These are phyloP conservation scores for Parastagonospora nodorum DNA, from an alignment of 2,329 filamentous ascomycete genomes.

Conservation along the genomic window DNA sequence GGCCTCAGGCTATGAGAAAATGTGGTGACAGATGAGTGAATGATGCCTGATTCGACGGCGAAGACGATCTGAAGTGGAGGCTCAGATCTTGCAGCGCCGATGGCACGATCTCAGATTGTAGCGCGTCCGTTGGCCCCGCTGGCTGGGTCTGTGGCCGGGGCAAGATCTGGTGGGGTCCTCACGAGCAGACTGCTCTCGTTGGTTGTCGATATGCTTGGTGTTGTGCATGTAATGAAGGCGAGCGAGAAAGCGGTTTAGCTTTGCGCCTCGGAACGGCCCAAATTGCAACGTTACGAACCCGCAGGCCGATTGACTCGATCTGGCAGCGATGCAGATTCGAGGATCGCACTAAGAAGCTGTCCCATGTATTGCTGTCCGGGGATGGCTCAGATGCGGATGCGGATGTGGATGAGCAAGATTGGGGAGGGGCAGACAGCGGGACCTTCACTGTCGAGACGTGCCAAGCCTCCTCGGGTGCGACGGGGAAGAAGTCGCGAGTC, in stretches of 20 bases:
- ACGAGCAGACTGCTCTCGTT: too few species aligned
- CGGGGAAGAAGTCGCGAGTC: constrained; percentile 19
- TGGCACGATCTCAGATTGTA: constrained; percentile 1
- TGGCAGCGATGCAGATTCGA: too few species aligned
- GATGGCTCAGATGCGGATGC: background rate
- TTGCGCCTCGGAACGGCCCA: too few species aligned
- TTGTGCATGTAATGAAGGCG: too few species aligned
- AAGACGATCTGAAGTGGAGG: background rate
- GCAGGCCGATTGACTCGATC: too few species aligned
- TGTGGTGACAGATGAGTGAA: background rate
- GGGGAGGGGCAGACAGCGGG: background rate
- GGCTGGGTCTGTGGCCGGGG: background rate
- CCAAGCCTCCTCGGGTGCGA: constrained; percentile 17
- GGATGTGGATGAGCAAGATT: background rate
- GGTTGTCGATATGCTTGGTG: too few species aligned
- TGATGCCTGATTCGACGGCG: too few species aligned
- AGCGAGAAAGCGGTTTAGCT: too few species aligned
- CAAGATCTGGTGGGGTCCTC: too few species aligned
- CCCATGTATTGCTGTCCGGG: background rate
- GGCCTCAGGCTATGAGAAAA: background rate
- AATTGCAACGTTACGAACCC: too few species aligned
- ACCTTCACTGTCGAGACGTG: constrained; percentile 4
- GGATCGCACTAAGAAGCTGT: background rate
- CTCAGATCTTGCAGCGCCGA: background rate
- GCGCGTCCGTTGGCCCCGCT: background rate